phyloP scores from a whole-genome alignment of 2,329 filamentous ascomycete genomes.

The Beauveria varroae region DNA sequence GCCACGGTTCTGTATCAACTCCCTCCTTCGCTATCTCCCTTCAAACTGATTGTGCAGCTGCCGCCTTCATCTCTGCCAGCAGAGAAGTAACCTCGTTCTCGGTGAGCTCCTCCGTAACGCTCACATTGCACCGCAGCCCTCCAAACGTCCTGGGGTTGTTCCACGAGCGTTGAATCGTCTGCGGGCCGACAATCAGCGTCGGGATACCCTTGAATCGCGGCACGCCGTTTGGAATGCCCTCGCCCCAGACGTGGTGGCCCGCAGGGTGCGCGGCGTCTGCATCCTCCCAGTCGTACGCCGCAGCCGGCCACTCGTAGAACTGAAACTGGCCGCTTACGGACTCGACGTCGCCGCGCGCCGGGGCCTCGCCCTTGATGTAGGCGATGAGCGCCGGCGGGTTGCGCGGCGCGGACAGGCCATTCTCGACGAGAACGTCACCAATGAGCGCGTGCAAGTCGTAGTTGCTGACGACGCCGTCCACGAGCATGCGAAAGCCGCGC shows the following conservation, averaged over 20 bases:
- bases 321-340: conserved; percentile 1
- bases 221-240: background rate
- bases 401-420: background rate
- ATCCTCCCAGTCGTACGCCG: background rate
- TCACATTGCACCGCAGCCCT: background rate
- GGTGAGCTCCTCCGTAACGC: background rate
- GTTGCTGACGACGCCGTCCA: conserved; percentile 9
- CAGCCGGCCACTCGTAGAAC: conserved; percentile 8
- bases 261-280: background rate
- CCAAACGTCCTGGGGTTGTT: conserved; percentile 4
- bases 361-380: background rate
- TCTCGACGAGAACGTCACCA: background rate
- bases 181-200: conserved; percentile 7
- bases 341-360: background rate
- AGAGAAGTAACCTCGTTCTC: conserved; percentile 1
- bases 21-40: background rate
- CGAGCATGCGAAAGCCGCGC: conserved; percentile 1
- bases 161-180: conserved; percentile 1
- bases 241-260: background rate
- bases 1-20: background rate
- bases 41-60: background rate
- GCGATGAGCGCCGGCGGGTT: background rate
- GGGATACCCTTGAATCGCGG: background rate
- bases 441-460: conserved; percentile 8
- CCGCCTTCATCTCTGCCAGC: conserved; percentile 9